phyloP scores from a whole-genome alignment of 2,329 filamentous ascomycete species.

The Coniosporium tulheliwenetii region DNA sequence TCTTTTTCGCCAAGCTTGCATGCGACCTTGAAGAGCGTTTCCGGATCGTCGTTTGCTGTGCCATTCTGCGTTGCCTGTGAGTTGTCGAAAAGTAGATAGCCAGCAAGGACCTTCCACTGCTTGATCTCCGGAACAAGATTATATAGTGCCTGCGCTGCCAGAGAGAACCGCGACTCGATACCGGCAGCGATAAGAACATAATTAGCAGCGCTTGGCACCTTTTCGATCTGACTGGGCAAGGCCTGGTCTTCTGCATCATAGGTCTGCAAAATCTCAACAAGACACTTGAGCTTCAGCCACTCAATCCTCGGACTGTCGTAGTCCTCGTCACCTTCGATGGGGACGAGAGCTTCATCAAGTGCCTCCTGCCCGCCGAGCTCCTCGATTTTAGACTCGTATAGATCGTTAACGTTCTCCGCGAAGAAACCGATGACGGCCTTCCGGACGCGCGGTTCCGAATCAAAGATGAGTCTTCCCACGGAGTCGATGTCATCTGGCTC shows the following conservation, averaged over 20 bases:
- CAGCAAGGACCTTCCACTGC: slow-evolving; percentile 77
- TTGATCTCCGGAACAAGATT: slow-evolving; percentile 66
- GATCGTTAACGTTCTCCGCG: slow-evolving; percentile 68
- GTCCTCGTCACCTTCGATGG: slow-evolving; percentile 55
- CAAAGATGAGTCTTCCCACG: slow-evolving; percentile 77
- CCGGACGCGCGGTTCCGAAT: slow-evolving; percentile 68
- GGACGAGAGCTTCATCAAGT: slow-evolving; percentile 58
- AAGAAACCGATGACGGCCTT: slow-evolving; percentile 88
- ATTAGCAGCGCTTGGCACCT: slow-evolving; percentile 17
- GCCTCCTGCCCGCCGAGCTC: slow-evolving; percentile 68
- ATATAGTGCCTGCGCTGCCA: slow-evolving; percentile 75
- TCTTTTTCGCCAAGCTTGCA: slow-evolving; percentile 62
- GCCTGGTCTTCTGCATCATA: slow-evolving; percentile 60
- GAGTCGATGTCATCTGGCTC: slow-evolving; percentile 85
- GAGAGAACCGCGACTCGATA: slow-evolving; percentile 66
- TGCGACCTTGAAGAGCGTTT: slow-evolving; percentile 50
- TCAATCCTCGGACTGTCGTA: slow-evolving; percentile 60
- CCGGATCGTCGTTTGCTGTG: slow-evolving; percentile 40
- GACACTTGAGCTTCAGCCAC: slow-evolving; percentile 85
- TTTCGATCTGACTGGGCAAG: slow-evolving; percentile 32
- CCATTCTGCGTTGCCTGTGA: slow-evolving; percentile 40
- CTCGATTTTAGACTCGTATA: slow-evolving; percentile 64
- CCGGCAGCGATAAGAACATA: slow-evolving; percentile 44
- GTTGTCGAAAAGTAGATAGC: slow-evolving; percentile 87
- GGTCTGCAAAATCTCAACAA: slow-evolving; percentile 66